Evolutionary conservation across 495 filamentous ascomycete genomes (phyloP), one percentile per base, ranked within the genome.

Genomic region (Trichocladium uniseriatum): DNA sequence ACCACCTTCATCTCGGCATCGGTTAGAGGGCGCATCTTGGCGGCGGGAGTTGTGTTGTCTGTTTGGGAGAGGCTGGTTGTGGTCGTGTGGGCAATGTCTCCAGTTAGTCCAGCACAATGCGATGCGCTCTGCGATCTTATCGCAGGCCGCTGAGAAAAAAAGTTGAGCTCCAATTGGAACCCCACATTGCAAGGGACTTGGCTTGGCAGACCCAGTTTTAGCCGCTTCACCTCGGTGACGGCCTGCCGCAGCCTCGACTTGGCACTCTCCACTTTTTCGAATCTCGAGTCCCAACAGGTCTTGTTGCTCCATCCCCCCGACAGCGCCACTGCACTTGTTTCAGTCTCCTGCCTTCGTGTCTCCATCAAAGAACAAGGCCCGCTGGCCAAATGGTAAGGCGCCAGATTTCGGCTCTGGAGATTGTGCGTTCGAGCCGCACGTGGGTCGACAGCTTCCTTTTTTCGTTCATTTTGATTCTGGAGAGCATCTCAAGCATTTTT

Each of bases 1-100:
- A 94, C 78, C 0, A 75, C 79, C 48, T 81, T 72, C 21, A 80
- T 84, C 57, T 89, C 86, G 51, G 69, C 58, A 61, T 89, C 86
- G 16, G 84, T 87, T 43, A 90, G 74, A 44, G 81, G 72, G 43
- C 86, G 80, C 86, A 90, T 90, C 16, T 51, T 69, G 54, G 37
- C 43, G 24, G 40, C 24, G 4, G 32, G 43, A 0, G 3, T n/a
- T 37, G 15, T 38, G 21, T 43, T 27, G 8, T 38, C 1, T 20
- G 31, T 20, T 10, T 10, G 19, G 18, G 14, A 22, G 19, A 19
- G 14, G 21, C 11, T 43, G 41, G 37, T 37, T 38, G 35, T 14
- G 21, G 18, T 40, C 32, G 15, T 16, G 6, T 32, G 31, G 5
- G 19, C 19, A 15, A n/a, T 37, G 9, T 24, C 15, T 21, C 18